These are phyloP conservation scores for Globisporangium abappressorium DNA, from an alignment of 352 stramenopile species.

Conservation along the genomic window DNA sequence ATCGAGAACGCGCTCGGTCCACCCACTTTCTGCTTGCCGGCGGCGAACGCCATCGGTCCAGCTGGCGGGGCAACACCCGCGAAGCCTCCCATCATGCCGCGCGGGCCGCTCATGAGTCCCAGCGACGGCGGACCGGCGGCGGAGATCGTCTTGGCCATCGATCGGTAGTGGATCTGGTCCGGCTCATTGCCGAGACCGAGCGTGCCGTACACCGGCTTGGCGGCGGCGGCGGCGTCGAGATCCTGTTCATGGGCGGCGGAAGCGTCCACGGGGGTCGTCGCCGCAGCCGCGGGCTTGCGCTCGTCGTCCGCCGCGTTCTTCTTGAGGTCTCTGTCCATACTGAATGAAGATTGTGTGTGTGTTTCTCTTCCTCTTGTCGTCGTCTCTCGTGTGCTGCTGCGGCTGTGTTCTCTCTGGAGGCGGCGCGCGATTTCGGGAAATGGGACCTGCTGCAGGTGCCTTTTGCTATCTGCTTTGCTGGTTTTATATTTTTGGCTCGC, in stretches of 20 bases:
- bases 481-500: not conserved
- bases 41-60: conserved; percentile 40
- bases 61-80: conserved; percentile 27
- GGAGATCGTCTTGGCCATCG: conserved; percentile 42
- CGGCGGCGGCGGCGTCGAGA: conserved; percentile 2
- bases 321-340: conserved; percentile 4
- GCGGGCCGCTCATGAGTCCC: conserved; percentile 24
- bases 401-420: not conserved
- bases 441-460: not conserved
- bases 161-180: conserved; percentile 51
- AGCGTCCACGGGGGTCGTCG: not conserved
- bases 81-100: conserved; percentile 22
- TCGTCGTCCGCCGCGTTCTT: not conserved
- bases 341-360: not conserved
- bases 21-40: conserved; percentile 31
- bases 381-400: too few relatives aligned
- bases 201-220: conserved; percentile 30
- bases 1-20: conserved; percentile 24
- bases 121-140: conserved; percentile 38
- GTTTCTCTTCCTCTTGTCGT: not conserved
- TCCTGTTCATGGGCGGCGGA: conserved; percentile 6
- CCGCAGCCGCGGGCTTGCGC: not conserved
- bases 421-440: conserved; percentile 4
- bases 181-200: conserved; percentile 44
- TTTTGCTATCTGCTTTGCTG: not conserved